phyloP scores from a whole-genome alignment of 306 rosid genomes.

The Corylus americana region DNA sequence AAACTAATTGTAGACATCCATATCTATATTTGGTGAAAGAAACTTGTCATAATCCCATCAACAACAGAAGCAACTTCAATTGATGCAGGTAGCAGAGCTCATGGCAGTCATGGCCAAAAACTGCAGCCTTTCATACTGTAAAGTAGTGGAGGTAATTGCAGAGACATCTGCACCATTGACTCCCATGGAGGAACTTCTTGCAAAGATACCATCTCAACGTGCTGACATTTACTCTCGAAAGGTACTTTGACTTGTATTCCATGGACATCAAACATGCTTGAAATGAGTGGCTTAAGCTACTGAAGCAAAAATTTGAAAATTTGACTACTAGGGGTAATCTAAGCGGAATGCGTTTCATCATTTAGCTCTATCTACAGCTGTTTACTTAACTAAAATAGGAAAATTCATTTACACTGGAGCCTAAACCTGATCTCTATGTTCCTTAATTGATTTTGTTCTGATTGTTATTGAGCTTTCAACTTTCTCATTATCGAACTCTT shows the following conservation, averaged over 20 bases:
- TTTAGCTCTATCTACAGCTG: background rate
- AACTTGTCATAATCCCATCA: slow-evolving; percentile 3
- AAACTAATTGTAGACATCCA: background rate
- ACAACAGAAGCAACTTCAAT: slow-evolving; percentile 19
- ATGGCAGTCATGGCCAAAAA: slow-evolving; percentile 81
- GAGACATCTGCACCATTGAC: slow-evolving; percentile 85
- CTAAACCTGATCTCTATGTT: background rate
- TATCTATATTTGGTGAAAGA: background rate
- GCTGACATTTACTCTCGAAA: slow-evolving; percentile 40
- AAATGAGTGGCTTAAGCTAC: slow-evolving; percentile 9
- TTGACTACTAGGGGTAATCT: background rate
- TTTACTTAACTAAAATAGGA: background rate
- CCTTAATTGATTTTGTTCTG: background rate
- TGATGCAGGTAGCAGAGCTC: slow-evolving; percentile 86
- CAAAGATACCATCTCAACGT: slow-evolving; percentile 78
- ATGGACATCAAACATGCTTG: slow-evolving; percentile 14
- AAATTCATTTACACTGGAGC: background rate
- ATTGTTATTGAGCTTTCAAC: background rate
- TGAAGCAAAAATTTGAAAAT: background rate
- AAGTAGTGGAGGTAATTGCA: slow-evolving; percentile 89
- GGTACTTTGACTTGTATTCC: slow-evolving; percentile 35
- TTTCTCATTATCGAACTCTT: background rate
- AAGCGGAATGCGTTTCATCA: background rate
- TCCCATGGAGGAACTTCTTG: slow-evolving; percentile 80
- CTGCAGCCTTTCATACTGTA: slow-evolving; percentile 65